Base-by-base conservation (phyloP, 805 yeast genomes). In the Candida sphagnicola region DNA sequence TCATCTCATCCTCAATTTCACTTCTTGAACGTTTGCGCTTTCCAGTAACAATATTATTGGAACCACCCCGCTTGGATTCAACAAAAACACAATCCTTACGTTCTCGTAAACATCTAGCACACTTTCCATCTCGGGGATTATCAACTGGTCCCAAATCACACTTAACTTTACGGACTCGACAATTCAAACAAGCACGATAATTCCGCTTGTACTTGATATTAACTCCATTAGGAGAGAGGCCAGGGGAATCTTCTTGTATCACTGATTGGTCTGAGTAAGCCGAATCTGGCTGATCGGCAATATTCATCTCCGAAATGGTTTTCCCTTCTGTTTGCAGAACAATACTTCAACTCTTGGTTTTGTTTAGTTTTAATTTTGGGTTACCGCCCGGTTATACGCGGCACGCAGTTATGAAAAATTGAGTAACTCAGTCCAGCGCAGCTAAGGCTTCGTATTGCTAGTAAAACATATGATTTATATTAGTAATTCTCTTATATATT, bases 131-230 rank as follows among this genome's bases (percentile, higher is more conserved):
- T 32, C 71, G 69, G 0, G 95, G 95, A 43, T 73, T 72, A 35
- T 79, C 82, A 5, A 80, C 76, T 8, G 81, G 77, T 2, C 95
- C 96, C 47, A 90, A 62, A 54, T 88, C 95, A 65, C 98, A 90
- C 51, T 80, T 80, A 31, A 87, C 86, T 53, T 90, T 91, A 30
- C 95, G 74, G 5, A 80, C 76, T 13, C 96, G 74, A 56, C 98
- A 90, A 60, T 80, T 85, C 35, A 85, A 61, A 52, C 98, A 90
- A 1, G 97, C 97, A 45, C 78, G 74, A 57, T 85, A 90, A 44
- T 80, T 78, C 45, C 96, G 65, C 47, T 67, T 75, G 67, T 74
- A 82, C 42, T 60, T 62, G 26, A 21, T 31, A 15, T 36, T 36
- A 19, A 8, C 13, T 26, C n/a, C 12, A 12, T 11, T 26, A 2